Evolutionary conservation across 805 yeast genomes (phyloP).

Genomic region (Schwanniomyces pseudopolymorphus): DNA sequence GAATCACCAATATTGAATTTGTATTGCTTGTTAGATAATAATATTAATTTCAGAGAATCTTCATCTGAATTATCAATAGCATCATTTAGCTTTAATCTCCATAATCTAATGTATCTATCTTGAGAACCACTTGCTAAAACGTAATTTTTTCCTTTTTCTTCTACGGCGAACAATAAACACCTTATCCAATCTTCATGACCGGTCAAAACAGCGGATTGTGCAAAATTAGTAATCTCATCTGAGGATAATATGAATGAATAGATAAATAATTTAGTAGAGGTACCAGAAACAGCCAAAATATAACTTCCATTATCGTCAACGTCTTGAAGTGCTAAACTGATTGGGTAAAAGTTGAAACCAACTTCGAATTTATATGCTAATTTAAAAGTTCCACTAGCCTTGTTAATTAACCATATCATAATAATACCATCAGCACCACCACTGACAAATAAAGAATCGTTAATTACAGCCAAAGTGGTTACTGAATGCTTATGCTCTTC

Average conservation of each 20-base stretch:
- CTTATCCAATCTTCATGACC: constrained; percentile 99
- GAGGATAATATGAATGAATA: constrained; percentile 41
- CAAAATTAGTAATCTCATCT: constrained; percentile 17
- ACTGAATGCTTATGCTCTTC: constrained; percentile 51
- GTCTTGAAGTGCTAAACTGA: constrained; percentile 32
- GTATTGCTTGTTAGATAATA: constrained; percentile 72
- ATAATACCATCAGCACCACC: constrained; percentile 67
- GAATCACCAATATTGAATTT: constrained; percentile 43
- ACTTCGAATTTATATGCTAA: constrained; percentile 32
- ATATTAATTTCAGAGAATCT: constrained; percentile 48
- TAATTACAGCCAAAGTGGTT: constrained; percentile 48
- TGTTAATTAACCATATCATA: constrained; percentile 47
- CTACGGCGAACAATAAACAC: constrained; percentile 58
- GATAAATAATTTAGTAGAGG: constrained; percentile 53
- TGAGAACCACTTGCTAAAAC: constrained; percentile 88
- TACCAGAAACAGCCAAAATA: constrained; percentile 72
- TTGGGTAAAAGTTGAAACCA: constrained; percentile 46
- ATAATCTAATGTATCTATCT: constrained; percentile 86
- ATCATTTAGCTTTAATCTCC: constrained; percentile 69
- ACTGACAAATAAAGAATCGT: constrained; percentile 44
- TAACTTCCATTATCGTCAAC: constrained; percentile 32
- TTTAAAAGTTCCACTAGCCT: constrained; percentile 13
- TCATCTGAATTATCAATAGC: constrained; percentile 57
- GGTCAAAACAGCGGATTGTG: constrained; percentile 53
- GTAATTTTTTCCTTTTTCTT: constrained; percentile 48